Base-by-base conservation (phyloP, 2,329 filamentous ascomycete species). In the Fusarium nematophilum region DNA sequence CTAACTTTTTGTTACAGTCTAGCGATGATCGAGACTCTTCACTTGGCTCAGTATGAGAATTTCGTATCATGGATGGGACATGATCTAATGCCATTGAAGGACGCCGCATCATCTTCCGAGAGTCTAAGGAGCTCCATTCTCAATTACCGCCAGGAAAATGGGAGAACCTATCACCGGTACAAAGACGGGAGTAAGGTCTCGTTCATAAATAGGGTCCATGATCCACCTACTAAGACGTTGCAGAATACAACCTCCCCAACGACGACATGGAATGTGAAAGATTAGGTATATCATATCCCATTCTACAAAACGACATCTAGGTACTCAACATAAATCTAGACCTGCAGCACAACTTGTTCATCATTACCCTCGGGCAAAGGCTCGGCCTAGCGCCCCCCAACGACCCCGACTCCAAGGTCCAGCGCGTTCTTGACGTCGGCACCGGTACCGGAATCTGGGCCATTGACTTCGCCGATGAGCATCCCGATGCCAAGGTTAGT, bases 401-500 rank as follows among this genome's bases (percentile, higher is more conserved):
- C 14, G 39, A 45, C 1, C 39, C 56, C 5, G 55, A 31, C 26
- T 29, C 46, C 15, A 62, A 56, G 11, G 60, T 43, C 1, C 52
- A 45, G 5, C 43, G 39, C n/a, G 60, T 66, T 8, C 36, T 66
- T 2, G 60, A 66, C 13, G 8, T 66, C 5, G 64, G 64, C 9
- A 66, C 64, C 1, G 63, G 64, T 1, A 66, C 64, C 3, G 60
- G 64, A 4, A 62, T 66, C 3, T 66, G 63, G 64, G 63, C 63
- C 1, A 48, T 66, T 1, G 64, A 66, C 18, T 66, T 49, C 18
- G 57, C 33, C 3, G 57, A 59, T 18, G 57, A 59, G 13, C 48
- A 59, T 15, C 57, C 52, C 2, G 40, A 59, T 7, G 15, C 63
- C 18, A 33, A 53, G 2, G 59, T 42, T 3, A 30, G 36, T 30